These are phyloP conservation scores for Cyclanthera cordifolia DNA, from an alignment of 306 rosid genomes.

Conservation along the genomic window DNA sequence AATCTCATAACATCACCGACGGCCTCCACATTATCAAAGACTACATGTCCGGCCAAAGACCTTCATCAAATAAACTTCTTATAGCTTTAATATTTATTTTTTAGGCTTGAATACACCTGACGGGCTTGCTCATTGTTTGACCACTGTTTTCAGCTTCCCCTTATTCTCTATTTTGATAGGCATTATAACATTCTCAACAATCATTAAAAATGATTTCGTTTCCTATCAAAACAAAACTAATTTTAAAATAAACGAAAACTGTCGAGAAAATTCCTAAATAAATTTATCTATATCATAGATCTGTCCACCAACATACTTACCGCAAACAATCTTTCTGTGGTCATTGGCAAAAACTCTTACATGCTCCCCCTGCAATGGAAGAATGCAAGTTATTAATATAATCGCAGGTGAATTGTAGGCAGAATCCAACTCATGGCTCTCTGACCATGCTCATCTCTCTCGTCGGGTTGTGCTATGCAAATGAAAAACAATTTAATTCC, in stretches of 20 bases:
- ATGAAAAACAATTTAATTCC: neutral
- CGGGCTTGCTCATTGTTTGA: no score
- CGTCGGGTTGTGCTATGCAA: neutral
- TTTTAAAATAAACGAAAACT: neutral
- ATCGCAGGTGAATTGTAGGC: neutral
- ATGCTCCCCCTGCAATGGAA: constrained; percentile 73
- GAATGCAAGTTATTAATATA: constrained; percentile 10
- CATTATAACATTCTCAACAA: no score
- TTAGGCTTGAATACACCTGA: no score
- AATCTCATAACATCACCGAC: no score
- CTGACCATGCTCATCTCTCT: neutral
- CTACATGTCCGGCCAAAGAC: no score
- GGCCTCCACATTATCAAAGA: no score
- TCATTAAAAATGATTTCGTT: no score
- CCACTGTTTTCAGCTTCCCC: no score
- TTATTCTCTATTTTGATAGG: no score
- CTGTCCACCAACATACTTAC: constrained; percentile 37
- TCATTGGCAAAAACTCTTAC: constrained; percentile 80
- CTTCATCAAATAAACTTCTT: no score
- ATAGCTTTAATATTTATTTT: no score
- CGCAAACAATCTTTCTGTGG: constrained; percentile 58
- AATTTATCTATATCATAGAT: neutral
- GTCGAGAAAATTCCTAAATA: neutral
- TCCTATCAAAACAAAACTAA: neutral
- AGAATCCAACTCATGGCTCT: neutral